phyloP scores from a whole-genome alignment of 257 asterid genomes.

The Petunia secreta region DNA sequence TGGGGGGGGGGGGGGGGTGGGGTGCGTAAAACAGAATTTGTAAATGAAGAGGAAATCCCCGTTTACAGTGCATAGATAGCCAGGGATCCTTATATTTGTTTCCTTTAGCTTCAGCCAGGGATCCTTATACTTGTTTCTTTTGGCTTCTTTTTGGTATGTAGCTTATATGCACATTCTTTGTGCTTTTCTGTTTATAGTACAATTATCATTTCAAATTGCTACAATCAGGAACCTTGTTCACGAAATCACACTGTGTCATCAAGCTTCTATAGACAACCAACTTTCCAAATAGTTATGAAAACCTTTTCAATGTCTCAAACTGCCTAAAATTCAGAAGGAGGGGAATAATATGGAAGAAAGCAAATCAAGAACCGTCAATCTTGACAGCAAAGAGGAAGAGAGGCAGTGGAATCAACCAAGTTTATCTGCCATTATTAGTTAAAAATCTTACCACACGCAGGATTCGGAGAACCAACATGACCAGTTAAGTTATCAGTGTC shows the following conservation, averaged over 20 bases:
- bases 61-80: too few relatives aligned
- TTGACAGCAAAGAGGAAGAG: neutral
- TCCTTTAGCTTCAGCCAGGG: too few relatives aligned
- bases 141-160: too few relatives aligned
- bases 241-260: neutral
- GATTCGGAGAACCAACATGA: constrained; percentile 94
- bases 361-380: neutral
- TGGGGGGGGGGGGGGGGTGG: too few relatives aligned
- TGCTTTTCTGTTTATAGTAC: too few relatives aligned
- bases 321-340: neutral
- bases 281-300: neutral
- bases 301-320: constrained; percentile 20
- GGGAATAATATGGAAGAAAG: constrained; percentile 19
- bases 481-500: constrained; percentile 71
- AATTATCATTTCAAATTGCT: neutral
- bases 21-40: too few relatives aligned
- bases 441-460: constrained; percentile 83
- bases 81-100: too few relatives aligned
- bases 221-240: constrained; percentile 1
- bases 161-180: too few relatives aligned
- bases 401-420: too few relatives aligned
- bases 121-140: too few relatives aligned
- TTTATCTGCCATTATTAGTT: neutral
- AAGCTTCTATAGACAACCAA: neutral
- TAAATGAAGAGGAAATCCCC: too few relatives aligned